Evolutionary conservation across 257 asterid genomes (phyloP), one percentile per base, ranked within the genome.

Genomic region (Cinchona pubescens): DNA sequence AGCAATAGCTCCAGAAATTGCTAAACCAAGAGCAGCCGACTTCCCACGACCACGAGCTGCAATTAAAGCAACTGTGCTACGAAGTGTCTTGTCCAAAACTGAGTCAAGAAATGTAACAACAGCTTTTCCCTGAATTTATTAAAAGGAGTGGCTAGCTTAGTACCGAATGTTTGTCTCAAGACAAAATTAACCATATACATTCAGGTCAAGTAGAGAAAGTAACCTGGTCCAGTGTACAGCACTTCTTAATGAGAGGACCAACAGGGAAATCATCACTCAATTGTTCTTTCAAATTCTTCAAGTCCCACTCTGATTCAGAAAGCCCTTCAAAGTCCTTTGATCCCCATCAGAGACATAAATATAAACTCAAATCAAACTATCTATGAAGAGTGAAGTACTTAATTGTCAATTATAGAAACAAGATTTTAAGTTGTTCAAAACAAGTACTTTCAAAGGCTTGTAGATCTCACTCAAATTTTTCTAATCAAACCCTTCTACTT

Each of bases 1-100:
- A 68, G 94, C 98, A 82, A 95, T 83, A 80, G 98, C 98, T 77
- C 99, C 98, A 40, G 99, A 90, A 75, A 95, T 84, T 74, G 99
- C 97, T 68, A 95, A 83, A 72, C 99, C 99, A 83, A 95, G 98
- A 74, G 99, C 96, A 78, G 99, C 96, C 40, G 99, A 95, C 87
- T 95, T 95, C 75, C 99, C 99, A 69, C 99, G 96, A 42, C 99
- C 98, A 80, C 99, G 97, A 74, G 92, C 95, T 80, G 96, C 98
- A 78, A 95, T 89, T 71, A 91, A 75, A 76, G 99, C 99, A 67
- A 95, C 90, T 49, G 98, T 95, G 83, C 97, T 88, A 69, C 86
- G 91, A 77, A 92, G 96, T 38, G 86, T 86, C 90, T 95, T 95
- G 80, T 92, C 98, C 86, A 95, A 83, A 82, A 95, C 86, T 59